Evolutionary conservation across 73 alveolate species (phyloP).

Genomic region (Paramecium sexaurelia): DNA sequence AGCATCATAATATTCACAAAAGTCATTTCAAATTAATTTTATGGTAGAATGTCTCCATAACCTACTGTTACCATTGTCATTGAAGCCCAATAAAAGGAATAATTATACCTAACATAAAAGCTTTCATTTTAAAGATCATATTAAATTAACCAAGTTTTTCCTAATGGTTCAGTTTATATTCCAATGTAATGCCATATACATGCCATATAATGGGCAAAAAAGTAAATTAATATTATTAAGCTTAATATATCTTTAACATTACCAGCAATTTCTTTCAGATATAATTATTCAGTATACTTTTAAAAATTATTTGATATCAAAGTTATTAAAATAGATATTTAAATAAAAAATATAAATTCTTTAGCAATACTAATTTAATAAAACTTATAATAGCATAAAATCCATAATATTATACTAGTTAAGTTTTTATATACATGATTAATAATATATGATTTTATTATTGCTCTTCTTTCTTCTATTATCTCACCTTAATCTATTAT

Average conservation of each 20-base stretch:
- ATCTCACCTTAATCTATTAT: conserved; percentile 25
- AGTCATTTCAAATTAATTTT: conserved; percentile 15
- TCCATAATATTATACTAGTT: background rate
- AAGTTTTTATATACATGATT: background rate
- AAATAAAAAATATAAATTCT: background rate
- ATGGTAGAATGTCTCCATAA: conserved; percentile 28
- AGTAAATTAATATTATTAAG: background rate
- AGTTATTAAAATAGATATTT: background rate
- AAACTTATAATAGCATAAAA: background rate
- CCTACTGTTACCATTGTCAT: conserved; percentile 27
- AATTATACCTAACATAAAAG: background rate
- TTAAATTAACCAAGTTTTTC: conserved; percentile 6
- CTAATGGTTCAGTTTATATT: background rate
- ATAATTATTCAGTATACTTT: conserved; percentile 14
- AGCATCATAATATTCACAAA: conserved; percentile 43
- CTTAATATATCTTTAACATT: background rate
- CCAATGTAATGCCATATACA: conserved; percentile 31
- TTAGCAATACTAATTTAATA: background rate
- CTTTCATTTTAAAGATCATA: background rate
- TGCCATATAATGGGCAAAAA: conserved; percentile 25
- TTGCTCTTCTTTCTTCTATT: background rate
- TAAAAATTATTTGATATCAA: background rate
- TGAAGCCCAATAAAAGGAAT: conserved; percentile 51
- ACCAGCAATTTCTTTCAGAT: background rate
- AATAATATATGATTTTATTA: background rate